Base-by-base conservation (phyloP, 2,329 filamentous ascomycete species). In the Chaetomium strumarium region DNA sequence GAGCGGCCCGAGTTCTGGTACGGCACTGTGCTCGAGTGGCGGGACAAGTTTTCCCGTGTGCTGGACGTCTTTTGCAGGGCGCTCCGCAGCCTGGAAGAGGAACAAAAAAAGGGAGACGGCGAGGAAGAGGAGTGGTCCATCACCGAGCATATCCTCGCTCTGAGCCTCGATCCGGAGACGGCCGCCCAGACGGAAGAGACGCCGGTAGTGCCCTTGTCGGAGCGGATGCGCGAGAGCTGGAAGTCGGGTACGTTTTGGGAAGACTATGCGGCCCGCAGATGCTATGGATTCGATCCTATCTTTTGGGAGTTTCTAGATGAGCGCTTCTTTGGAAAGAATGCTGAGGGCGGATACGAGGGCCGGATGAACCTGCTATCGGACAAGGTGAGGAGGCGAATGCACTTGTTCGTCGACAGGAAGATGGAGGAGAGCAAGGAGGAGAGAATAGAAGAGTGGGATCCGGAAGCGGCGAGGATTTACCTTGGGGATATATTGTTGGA, bases 1-100 rank as follows among this genome's bases (percentile, higher is more conserved):
- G 54, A 64, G 2, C 33, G 45, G 9, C 62, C 63, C 2, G 65
- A 70, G 37, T 58, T 70, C 16, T 73, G 70, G 68, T n/a, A 40
- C 1, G 52, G 49, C 2, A 67, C 66, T 1, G 56, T 69, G 12
- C 55, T 60, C 0, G 48, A 58, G 7, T 74, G 68, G 65, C 59
- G 52, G 9, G 45, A 60, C 3, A 50, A 48, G 1, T 74, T 71
- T 49, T 66, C 66, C 31, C 33, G 19, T 1, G 67, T 64, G 0
- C 57, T 73, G 0, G 17, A 64, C 14, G 69, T 61, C 2, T 74
- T 68, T 47, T 55, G 74, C 0, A 31, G 42, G 1, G 66, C 60
- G 0, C 54, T 74, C 46, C 38, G 42, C 16, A 16, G 30, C 9
- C 56, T 2, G 5, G 16, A 42, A 33, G 19, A 42, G 19, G 31